These are phyloP conservation scores for Neurospora tetrasperma DNA, from an alignment of 495 filamentous ascomycete species.

Conservation along the genomic window DNA sequence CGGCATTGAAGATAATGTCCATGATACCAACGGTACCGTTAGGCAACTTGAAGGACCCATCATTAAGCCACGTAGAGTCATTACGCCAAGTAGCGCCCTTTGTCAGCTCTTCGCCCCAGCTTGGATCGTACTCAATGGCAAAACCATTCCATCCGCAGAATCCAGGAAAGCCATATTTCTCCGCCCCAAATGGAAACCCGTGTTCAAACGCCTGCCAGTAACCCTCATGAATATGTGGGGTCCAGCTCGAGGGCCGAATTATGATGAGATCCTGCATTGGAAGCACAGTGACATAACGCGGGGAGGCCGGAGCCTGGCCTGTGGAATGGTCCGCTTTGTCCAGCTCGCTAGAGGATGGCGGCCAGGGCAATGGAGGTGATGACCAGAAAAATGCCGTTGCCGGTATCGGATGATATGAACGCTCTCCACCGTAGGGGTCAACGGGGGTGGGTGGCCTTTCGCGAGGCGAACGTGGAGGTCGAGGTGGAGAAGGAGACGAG, in stretches of 20 bases:
- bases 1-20: neutral
- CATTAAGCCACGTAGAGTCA: neutral
- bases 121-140: neutral
- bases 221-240: neutral
- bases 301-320: neutral
- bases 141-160: neutral
- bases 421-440: neutral
- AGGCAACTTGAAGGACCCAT: neutral
- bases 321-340: neutral
- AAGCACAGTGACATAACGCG: neutral
- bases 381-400: neutral
- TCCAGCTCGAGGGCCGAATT: neutral
- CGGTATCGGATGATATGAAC: neutral
- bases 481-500: neutral
- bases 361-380: neutral
- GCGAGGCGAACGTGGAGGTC: neutral
- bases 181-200: neutral
- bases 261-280: neutral
- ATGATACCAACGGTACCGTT: neutral
- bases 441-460: neutral
- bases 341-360: neutral
- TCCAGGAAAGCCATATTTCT: neutral
- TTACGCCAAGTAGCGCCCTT: neutral
- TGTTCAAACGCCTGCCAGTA: neutral
- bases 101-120: neutral